These are phyloP conservation scores for Sonneratia alba DNA, from an alignment of 345 rosid genomes.

Conservation along the genomic window DNA sequence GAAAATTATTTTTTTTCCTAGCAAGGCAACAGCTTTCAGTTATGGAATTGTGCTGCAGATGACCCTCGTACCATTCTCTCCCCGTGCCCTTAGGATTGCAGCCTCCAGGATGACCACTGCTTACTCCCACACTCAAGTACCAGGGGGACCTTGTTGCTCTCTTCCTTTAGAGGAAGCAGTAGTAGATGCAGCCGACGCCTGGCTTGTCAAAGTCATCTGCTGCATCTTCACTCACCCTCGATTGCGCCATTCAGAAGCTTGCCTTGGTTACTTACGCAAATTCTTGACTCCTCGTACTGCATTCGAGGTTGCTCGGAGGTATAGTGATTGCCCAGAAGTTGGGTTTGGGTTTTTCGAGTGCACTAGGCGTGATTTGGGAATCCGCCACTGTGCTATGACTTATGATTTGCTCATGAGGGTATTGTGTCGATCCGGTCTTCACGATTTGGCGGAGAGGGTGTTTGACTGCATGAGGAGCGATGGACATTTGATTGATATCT, in stretches of 20 bases:
- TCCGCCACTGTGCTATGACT: conserved; percentile 44
- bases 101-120: conserved; percentile 36
- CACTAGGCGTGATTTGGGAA: conserved; percentile 40
- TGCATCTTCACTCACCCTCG: conserved; percentile 32
- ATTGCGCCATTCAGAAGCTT: conserved; percentile 30
- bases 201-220: conserved; percentile 69
- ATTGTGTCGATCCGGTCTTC: conserved; percentile 46
- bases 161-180: conserved; percentile 20
- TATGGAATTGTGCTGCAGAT: conserved; percentile 43
- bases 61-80: conserved; percentile 27
- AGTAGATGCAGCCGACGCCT: conserved; percentile 31
- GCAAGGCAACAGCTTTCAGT: conserved; percentile 7
- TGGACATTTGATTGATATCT: conserved; percentile 42
- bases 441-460: conserved; percentile 36
- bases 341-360: conserved; percentile 68
- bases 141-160: conserved; percentile 40
- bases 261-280: conserved; percentile 42
- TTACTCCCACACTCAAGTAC: conserved; percentile 30
- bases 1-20: conserved; percentile 4
- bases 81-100: conserved; percentile 42
- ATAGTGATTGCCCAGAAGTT: conserved; percentile 31
- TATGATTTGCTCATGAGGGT: conserved; percentile 51
- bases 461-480: conserved; percentile 66
- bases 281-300: conserved; percentile 47
- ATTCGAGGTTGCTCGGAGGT: conserved; percentile 54